Conservation (phyloP, 495 filamentous ascomycete genomes). For the Chaetomium tenue region DNA sequence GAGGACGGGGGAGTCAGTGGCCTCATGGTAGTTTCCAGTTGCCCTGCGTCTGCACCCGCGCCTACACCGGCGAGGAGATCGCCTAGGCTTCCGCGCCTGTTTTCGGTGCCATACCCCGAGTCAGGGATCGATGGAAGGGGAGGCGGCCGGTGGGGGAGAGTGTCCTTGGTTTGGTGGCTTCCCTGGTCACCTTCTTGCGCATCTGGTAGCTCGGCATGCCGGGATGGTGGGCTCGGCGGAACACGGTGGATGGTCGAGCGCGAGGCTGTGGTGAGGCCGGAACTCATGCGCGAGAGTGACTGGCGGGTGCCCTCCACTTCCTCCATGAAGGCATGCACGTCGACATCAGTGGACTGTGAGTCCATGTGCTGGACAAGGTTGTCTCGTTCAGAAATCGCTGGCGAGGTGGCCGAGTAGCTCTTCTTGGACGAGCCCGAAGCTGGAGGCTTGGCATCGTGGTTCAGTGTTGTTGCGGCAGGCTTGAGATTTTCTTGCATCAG, state of each 20-base stretch:
- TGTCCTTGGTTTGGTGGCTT: not conserved
- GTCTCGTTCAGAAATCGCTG: slow-evolving; percentile 23
- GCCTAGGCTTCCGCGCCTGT: slow-evolving; percentile 28
- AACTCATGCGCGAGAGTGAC: slow-evolving; percentile 31
- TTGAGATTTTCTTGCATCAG: slow-evolving; percentile 11
- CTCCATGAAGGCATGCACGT: slow-evolving; percentile 33
- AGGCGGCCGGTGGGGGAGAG: slow-evolving; percentile 8
- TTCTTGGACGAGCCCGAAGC: not conserved
- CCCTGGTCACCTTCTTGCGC: not conserved
- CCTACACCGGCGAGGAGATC: slow-evolving; percentile 4
- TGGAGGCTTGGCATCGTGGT: not conserved
- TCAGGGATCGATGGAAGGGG: slow-evolving; percentile 28
- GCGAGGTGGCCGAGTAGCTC: not conserved
- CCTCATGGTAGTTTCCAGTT: not conserved
- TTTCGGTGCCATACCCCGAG: slow-evolving; percentile 33
- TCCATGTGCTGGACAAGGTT: slow-evolving; percentile 35
- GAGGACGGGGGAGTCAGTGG: slow-evolving; percentile 1
- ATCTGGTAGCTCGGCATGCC: slow-evolving; percentile 4
- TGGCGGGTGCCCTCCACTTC: slow-evolving; percentile 33
- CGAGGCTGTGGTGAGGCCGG: slow-evolving; percentile 28
- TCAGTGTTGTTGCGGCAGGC: not conserved
- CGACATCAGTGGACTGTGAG: slow-evolving; percentile 34
- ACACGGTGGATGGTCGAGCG: slow-evolving; percentile 35
- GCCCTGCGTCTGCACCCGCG: not conserved
- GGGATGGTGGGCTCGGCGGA: slow-evolving; percentile 31